phyloP scores from a whole-genome alignment of 768 basidiomycete genomes.

The Collybia mongolica region DNA sequence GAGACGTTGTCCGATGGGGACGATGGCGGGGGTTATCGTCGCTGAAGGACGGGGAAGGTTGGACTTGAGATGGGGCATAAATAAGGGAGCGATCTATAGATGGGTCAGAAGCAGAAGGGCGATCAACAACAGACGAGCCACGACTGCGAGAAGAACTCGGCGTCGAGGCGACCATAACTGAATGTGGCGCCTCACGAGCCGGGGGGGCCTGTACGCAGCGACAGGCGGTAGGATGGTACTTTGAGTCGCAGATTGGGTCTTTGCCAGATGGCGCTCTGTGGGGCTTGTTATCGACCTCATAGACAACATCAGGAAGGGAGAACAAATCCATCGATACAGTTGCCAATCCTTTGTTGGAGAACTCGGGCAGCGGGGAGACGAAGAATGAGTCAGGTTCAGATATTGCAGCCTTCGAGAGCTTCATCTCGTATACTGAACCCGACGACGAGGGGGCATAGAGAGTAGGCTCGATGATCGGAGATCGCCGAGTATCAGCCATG shows the following conservation, averaged over 20 bases:
- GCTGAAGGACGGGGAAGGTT: neutral
- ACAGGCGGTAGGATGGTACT: conserved; percentile 19
- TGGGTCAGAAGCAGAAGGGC: neutral
- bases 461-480: conserved; percentile 7
- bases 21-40: neutral
- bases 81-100: conserved; percentile 5
- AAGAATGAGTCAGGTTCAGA: conserved; percentile 32
- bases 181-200: conserved; percentile 3
- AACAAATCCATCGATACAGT: conserved; percentile 23
- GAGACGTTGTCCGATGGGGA: conserved; percentile 16
- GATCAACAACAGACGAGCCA: conserved; percentile 2
- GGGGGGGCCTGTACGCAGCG: conserved; percentile 7
- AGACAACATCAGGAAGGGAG: conserved; percentile 35
- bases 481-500: no score
- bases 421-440: conserved; percentile 29
- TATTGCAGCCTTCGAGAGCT: conserved; percentile 26
- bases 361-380: conserved; percentile 44
- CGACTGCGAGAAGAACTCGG: conserved; percentile 8
- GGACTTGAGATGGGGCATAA: conserved; percentile 12
- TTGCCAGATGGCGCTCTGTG: conserved; percentile 3
- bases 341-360: conserved; percentile 31
- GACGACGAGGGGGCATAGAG: conserved; percentile 14
- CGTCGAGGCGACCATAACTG: neutral
- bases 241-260: conserved; percentile 18
- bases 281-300: conserved; percentile 15